Conservation (phyloP, 305 asterid genomes). For the Salvia sclarea region DNA sequence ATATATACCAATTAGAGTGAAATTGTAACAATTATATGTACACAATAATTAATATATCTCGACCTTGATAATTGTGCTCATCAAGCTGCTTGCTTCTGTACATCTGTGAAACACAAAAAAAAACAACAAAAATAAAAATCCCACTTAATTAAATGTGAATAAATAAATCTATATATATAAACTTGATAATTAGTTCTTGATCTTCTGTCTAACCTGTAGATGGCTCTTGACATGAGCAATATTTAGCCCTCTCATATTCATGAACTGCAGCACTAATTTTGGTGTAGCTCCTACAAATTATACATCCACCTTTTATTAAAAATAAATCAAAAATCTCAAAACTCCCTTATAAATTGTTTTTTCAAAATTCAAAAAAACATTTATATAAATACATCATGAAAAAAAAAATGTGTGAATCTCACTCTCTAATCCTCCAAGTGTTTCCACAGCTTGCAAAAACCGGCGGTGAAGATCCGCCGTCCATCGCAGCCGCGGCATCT, state of each 20-base stretch:
- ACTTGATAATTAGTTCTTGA: not conserved
- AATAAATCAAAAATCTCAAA: not conserved
- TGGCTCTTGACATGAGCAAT: conserved; percentile 90
- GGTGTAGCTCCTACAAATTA: conserved; percentile 71
- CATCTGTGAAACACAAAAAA: conserved; percentile 47
- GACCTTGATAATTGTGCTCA: conserved; percentile 35
- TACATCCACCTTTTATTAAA: not conserved
- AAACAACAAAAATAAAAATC: not conserved
- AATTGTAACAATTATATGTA: not conserved
- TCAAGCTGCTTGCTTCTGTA: conserved; percentile 67
- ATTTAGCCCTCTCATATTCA: conserved; percentile 68
- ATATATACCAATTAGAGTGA: not conserved
- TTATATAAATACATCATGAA: too few relatives aligned
- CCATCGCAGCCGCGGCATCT: conserved; percentile 69
- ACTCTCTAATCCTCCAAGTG: conserved; percentile 72
- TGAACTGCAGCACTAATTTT: conserved; percentile 63
- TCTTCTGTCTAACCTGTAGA: conserved; percentile 50
- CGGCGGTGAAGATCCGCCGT: conserved; percentile 66
- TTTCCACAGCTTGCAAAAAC: conserved; percentile 57
- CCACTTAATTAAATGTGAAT: not conserved
- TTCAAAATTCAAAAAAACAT: not conserved
- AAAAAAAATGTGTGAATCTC: conserved; percentile 18
- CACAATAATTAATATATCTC: not conserved
- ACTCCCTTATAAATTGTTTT: not conserved
- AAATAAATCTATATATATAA: not conserved